Evolutionary conservation across 2,329 filamentous ascomycete species (phyloP), one percentile per base, ranked within the genome.

Genomic region (Chaetomiaceae sp.): DNA sequence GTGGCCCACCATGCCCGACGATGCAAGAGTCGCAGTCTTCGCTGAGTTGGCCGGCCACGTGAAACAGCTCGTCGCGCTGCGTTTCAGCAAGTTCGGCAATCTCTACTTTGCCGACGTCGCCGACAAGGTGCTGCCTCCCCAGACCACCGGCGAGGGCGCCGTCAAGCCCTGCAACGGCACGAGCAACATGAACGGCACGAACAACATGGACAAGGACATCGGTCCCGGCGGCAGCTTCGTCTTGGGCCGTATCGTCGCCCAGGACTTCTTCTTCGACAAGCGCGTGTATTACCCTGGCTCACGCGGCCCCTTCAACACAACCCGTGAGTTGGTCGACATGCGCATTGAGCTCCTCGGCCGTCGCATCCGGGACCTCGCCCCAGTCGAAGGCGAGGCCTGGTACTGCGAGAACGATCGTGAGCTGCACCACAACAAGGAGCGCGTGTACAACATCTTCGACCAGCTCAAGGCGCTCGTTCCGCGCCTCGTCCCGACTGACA

Each of bases 201-300:
- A 27, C 14, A 14, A n/a, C 15, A 19, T 53, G 8, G 47, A 54
- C 37, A 44, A 7, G 5, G 51, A 51, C 47, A 44, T 57, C 4
- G 51, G 51, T 11, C 55, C 47, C 11, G 43, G 39, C n/a, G 27
- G 43, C 9, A 14, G 12, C 11, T 57, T 57, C 34, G 51, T 51
- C 14, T 20, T 57, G 11, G 51, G 55, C 29, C 55, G 55, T 20
- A 47, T 54, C 23, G 55, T 57, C 9, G 22, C 55, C 7, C 55
- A 57, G 27, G 55, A 57, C 3, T 57, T 57, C 38, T 57, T 57
- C 43, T 57, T 57, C 34, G 50, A 57, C 37, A 54, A 57, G 34
- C 47, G 55, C 2, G 33, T 57, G 5, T 45, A 54, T 34, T 54
- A 51, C 34, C 33, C 47, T 7, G 55, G 38, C 19, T 48, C 51